Conservation (phyloP, 2,329 filamentous ascomycete species). For the Myriosclerotinia scirpicola region DNA sequence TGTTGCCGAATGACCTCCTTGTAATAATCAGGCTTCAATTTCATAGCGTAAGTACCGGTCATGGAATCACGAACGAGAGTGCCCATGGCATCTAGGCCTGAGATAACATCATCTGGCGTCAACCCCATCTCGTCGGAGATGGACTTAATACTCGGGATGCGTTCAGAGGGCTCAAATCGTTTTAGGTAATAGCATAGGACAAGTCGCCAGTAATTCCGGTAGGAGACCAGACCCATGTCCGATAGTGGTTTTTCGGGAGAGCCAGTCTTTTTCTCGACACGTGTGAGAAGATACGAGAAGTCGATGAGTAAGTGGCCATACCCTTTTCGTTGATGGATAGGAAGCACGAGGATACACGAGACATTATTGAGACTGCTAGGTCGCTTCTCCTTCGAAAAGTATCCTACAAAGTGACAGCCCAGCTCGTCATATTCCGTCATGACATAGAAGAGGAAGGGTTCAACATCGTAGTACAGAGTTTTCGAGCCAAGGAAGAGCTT, state of each 20-base stretch:
- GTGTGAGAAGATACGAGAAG: constrained; percentile 94
- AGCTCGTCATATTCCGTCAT: constrained; percentile 90
- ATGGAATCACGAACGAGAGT: constrained; percentile 87
- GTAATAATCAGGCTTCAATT: constrained; percentile 83
- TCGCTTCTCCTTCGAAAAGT: constrained; percentile 98
- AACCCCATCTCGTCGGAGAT: constrained; percentile 91
- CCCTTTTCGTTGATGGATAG: constrained; percentile 94
- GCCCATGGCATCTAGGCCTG: constrained; percentile 84
- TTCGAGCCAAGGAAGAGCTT: constrained; percentile 99
- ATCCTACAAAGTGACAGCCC: constrained; percentile 97
- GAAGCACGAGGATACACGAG: constrained; percentile 92
- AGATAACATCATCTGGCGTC: constrained; percentile 94
- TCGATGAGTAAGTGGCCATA: constrained; percentile 97
- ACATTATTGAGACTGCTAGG: constrained; percentile 95
- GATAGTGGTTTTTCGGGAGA: constrained; percentile 97
- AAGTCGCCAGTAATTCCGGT: constrained; percentile 95
- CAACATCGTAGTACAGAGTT: constrained; percentile 96
- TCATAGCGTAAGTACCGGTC: constrained; percentile 84
- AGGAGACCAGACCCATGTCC: constrained; percentile 96
- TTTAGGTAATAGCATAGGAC: constrained; percentile 83
- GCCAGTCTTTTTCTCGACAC: constrained; percentile 89
- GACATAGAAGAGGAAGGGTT: constrained; percentile 96
- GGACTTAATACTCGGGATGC: constrained; percentile 58
- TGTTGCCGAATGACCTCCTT: constrained; percentile 85
- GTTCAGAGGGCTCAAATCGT: constrained; percentile 54